Base-by-base conservation (phyloP, 345 rosid genomes). In the Linum trigynum region DNA sequence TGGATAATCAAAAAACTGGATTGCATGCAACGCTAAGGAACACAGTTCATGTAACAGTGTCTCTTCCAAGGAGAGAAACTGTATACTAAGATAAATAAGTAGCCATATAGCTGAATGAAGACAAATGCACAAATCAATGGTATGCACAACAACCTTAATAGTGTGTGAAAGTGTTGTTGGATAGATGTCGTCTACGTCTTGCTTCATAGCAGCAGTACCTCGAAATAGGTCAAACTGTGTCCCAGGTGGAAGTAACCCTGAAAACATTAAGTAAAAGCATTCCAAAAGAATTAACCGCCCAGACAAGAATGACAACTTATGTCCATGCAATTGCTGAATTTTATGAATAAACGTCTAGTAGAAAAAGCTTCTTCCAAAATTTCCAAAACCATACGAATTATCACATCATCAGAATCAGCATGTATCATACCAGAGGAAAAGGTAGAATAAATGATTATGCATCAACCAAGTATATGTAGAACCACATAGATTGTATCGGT, bases 181-280 rank as follows among this genome's bases (percentile, higher is more conserved):
- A 71, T 87, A 83, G 78, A 86, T 87, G 69, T 91, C 97, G 51
- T 94, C 99, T 38, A 90, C 87, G 76, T 95, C 97, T 76, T 95
- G 95, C 76, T 87, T 95, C 96, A 91, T 95, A 62, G 95, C 96
- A 77, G 99, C 91, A 50, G 96, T 89, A 71, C 95, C 99, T 74
- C 97, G 84, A 75, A 89, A 94, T 71, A 94, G 80, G 78, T 91
- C 96, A 79, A 91, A 95, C 77, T 95, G 97, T 55, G 99, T 87
- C 75, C 99, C 99, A 3, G 95, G 95, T 76, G 97, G 99, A 67
- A 91, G 91, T 73, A 94, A 79, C 59, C 97, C 96, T 91, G 83
- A 69, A 65, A 72, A 59, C 66, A 12, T 62, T 65, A 77, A 39
- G 50, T 2, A 17, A 37, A 72, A 35, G 55, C 3, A 11, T 55